A percentile compares a stretch with the other conserved stretches of the same genome.
Conservation (phyloP, 2,329 filamentous ascomycete genomes). For the Cladosporium halotolerans region DNA sequence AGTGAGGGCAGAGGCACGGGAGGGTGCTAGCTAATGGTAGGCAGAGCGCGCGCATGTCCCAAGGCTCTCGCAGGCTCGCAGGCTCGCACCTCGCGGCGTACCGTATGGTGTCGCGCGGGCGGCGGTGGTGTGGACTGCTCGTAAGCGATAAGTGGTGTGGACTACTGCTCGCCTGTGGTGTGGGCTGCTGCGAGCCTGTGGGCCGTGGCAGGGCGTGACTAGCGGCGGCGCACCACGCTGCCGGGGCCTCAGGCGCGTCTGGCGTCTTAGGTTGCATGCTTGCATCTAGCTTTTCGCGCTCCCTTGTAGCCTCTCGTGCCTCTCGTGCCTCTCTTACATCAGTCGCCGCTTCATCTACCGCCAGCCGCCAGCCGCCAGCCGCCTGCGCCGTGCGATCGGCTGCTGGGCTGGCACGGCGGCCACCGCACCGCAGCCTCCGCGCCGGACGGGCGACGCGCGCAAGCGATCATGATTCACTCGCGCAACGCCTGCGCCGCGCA, state of each 20-base stretch:
- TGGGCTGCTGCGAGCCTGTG: not conserved
- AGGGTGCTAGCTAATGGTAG: too few relatives aligned
- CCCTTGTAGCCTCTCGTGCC: not conserved
- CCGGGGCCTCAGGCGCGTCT: not conserved
- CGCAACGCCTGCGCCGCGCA: constrained; percentile 1
- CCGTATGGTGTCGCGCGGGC: too few relatives aligned
- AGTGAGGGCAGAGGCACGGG: too few relatives aligned
- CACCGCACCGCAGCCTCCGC: too few relatives aligned
- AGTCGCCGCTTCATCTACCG: constrained; percentile 6
- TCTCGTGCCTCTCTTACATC: constrained; percentile 3
- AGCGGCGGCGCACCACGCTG: not conserved
- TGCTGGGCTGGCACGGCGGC: too few relatives aligned
- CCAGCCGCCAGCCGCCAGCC: not conserved
- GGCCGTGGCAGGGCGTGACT: not conserved
- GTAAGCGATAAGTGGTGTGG: too few relatives aligned
- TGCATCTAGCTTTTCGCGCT: constrained; percentile 4
- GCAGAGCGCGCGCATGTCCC: too few relatives aligned
- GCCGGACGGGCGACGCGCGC: not conserved
- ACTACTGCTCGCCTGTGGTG: too few relatives aligned
- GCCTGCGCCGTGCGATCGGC: too few relatives aligned
- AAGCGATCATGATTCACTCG: constrained; percentile 5
- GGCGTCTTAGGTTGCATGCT: not conserved
- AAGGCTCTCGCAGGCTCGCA: too few relatives aligned
- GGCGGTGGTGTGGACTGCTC: too few relatives aligned
- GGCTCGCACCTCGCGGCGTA: too few relatives aligned